Evolutionary conservation across 768 basidiomycete species (phyloP).

Genomic region (Russula dissimulans): DNA sequence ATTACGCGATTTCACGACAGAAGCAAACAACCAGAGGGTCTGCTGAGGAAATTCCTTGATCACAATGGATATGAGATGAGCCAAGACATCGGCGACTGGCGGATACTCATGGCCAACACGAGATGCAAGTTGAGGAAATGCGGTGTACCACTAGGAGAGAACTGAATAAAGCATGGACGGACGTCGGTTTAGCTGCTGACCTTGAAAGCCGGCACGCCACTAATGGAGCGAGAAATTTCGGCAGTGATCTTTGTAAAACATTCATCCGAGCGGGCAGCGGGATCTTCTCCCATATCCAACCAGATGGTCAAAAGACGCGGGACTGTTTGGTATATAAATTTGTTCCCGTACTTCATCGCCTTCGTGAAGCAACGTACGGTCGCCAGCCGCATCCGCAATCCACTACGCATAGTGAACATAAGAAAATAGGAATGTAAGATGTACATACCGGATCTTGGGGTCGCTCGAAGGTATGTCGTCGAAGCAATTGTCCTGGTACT

Average conservation of each 20-base stretch:
- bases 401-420: slow-evolving; percentile 32
- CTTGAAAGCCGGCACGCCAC: slow-evolving; percentile 69
- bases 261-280: slow-evolving; percentile 24
- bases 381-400: slow-evolving; percentile 51
- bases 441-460: slow-evolving; percentile 35
- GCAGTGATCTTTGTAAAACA: slow-evolving; percentile 49
- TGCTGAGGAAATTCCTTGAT: slow-evolving; percentile 83
- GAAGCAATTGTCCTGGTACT: slow-evolving; percentile 76
- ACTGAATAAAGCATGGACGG: neutral
- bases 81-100: slow-evolving; percentile 51
- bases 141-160: slow-evolving; percentile 75
- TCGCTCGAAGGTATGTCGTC: slow-evolving; percentile 43
- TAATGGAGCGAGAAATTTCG: slow-evolving; percentile 45
- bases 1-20: slow-evolving; percentile 80
- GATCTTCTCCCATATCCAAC: slow-evolving; percentile 79
- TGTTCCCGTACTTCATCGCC: slow-evolving; percentile 76
- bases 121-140: slow-evolving; percentile 95
- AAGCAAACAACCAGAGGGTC: slow-evolving; percentile 85
- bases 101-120: slow-evolving; percentile 71
- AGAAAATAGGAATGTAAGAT: neutral
- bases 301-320: slow-evolving; percentile 91
- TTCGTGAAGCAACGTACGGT: slow-evolving; percentile 59
- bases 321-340: slow-evolving; percentile 93
- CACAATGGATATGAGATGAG: slow-evolving; percentile 59
- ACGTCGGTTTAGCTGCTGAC: slow-evolving; percentile 30